Conservation (phyloP, 1,139 yeast species). For the Taiozyma sp. region DNA sequence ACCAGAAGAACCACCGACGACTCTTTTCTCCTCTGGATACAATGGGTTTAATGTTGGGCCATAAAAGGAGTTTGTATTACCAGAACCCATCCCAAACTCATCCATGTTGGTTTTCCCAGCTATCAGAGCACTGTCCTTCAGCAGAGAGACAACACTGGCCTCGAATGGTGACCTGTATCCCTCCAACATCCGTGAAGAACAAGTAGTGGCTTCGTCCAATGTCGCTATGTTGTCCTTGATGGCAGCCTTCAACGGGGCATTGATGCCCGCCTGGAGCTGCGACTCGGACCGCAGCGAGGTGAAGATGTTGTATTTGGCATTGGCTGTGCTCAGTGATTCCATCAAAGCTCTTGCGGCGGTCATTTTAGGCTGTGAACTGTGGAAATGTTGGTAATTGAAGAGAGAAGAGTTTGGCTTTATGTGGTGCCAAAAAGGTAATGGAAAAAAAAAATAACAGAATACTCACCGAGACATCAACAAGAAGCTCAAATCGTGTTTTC, state of each 20-base stretch:
- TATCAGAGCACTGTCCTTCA: constrained; percentile 49
- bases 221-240: constrained; percentile 82
- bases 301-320: constrained; percentile 32
- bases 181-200: constrained; percentile 61
- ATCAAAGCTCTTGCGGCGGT: background rate
- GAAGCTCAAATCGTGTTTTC: background rate
- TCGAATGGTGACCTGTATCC: constrained; percentile 72
- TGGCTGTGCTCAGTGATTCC: constrained; percentile 5
- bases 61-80: constrained; percentile 50
- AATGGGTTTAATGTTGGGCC: constrained; percentile 74
- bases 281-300: constrained; percentile 28
- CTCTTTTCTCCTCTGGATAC: constrained; percentile 29
- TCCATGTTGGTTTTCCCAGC: constrained; percentile 92
- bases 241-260: constrained; percentile 28
- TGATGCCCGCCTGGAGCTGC: constrained; percentile 1
- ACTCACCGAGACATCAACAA: background rate
- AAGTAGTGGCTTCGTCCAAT: constrained; percentile 59
- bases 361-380: background rate
- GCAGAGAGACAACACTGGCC: constrained; percentile 62
- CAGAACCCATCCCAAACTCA: constrained; percentile 96
- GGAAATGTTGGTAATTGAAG: background rate
- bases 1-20: constrained; percentile 93
- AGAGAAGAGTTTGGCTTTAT: background rate
- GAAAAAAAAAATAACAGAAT: background rate
- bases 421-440: background rate